Evolutionary conservation across 306 rosid genomes (phyloP), one percentile per base, ranked within the genome.

Genomic region (Glycine soja): DNA sequence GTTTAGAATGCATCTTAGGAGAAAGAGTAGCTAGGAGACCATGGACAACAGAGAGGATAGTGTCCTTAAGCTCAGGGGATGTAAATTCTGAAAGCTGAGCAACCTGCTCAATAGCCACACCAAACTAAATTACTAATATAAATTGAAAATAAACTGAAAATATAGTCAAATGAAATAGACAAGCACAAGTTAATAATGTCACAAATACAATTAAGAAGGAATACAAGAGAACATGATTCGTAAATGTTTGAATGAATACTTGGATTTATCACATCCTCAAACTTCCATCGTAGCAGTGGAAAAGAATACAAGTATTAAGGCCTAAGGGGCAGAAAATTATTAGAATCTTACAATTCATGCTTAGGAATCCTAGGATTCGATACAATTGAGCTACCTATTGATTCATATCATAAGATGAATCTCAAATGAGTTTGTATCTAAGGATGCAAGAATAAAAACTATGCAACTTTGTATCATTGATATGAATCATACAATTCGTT

Each of bases 11-110:
- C 91, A 95, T 91, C 88, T 80, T 95, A 0, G 98, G 97, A 83
- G 99, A 93, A 81, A 95, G 96, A 64, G 97, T 91, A 32, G 99
- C 99, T 18, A 95, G 94, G 52, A 95, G 97, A 79, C 99, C 99
- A 65, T 95, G 96, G 71, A 95, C 89, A 75, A 93, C 92, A 82
- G 98, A 93, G 72, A 87, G 88, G 83, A 95, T 90, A 63, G 82
- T 91, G 81, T 91, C 97, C 88, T 88, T 95, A 70, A 93, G 56
- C 74, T 93, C 96, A 3, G 97, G 86, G 83, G 96, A 87, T 61
- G 97, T 82, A 76, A 95, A 90, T 83, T 95, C 99, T 58, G 98
- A 95, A 65, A 95, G 84, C 89, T 93, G 93, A 72, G 94, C 98
- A 34, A 95, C 98, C 99, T 95, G 91, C 53, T 69, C 57, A 74